Evolutionary conservation across 2,329 filamentous ascomycete species (phyloP).

Genomic region (Myriosclerotinia duriaeana): DNA sequence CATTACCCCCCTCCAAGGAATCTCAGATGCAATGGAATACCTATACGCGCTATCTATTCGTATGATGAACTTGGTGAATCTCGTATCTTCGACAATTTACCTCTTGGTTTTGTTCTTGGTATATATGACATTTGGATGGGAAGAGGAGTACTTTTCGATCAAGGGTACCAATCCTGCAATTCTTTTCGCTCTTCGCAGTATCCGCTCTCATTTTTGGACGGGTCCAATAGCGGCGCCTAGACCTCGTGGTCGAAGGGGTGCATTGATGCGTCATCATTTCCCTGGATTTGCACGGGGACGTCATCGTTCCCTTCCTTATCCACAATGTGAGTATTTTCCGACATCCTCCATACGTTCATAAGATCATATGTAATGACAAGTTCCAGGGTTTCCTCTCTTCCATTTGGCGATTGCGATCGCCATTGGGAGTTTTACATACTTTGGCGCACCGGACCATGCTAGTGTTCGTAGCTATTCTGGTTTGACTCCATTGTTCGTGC

Average conservation of each 20-base stretch:
- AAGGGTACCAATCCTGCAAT: not conserved
- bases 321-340: constrained; percentile 6
- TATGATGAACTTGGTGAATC: too few relatives aligned
- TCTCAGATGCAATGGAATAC: not conserved
- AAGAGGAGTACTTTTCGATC: not conserved
- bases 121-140: not conserved
- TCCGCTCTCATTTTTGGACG: not conserved
- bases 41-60: not conserved
- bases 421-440: not conserved
- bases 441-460: not conserved
- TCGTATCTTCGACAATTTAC: not conserved
- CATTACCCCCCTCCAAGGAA: not conserved
- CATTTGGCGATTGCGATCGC: not conserved
- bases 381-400: constrained; percentile 12
- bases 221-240: not conserved
- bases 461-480: not conserved
- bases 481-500: not conserved
- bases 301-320: constrained; percentile 4
- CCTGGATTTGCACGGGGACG: not conserved
- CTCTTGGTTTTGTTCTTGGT: not conserved
- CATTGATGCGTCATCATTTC: not conserved
- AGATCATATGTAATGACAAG: not conserved
- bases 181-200: not conserved
- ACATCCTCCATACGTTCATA: not conserved
- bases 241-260: not conserved